Base-by-base conservation (phyloP, 352 stramenopile species). In the Phytophthora kernoviae region DNA sequence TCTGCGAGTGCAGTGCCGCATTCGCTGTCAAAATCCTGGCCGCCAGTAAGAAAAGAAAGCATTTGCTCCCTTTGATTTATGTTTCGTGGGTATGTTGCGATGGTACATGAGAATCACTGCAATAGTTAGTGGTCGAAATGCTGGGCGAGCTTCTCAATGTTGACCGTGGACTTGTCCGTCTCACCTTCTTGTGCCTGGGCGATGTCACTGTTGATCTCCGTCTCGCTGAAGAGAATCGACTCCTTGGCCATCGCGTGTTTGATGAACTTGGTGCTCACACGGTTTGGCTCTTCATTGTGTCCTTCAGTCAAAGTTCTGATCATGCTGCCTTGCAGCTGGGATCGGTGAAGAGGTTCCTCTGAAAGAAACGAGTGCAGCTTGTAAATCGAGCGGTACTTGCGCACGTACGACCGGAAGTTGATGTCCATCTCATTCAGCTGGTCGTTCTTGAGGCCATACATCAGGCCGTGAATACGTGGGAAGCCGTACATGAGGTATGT, bases 381-480 rank as follows among this genome's bases (percentile, higher is more conserved):
- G 80, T 92, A 94, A 52, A 94, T 84, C 22, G 79, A 88, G 48
- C 65, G 79, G 73, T 91, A 93, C 70, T 89, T 84, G 17, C 78
- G 70, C 22, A 94, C 73, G 54, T 93, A 94, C 11, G 79, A 62
- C 48, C 90, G 54, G 58, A 92, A 94, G 62, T 93, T 81, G n/a
- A 93, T 77, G 54, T 94, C 79, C 37, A 94, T 79, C 56, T 92
- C 81, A 62, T 96, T 93, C 24, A 96, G 68, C 40, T 93, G 58
- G 27, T 87, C 88, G 58, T 84, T 73, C 39, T 90, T 74, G 27
- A 94, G 70, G 70, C 93, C 79, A 73, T 94, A 96, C 39, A 96
- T 86, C 10, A 96, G 76, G 0, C 87, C 88, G 60, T 96, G 87
- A 59, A 96, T 94, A 44, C 87, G 87, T 33, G 87, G 87, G 70